Evolutionary conservation across 2,329 filamentous ascomycete genomes (phyloP), one percentile per base, ranked within the genome.

Genomic region (Ciborinia camelliae): DNA sequence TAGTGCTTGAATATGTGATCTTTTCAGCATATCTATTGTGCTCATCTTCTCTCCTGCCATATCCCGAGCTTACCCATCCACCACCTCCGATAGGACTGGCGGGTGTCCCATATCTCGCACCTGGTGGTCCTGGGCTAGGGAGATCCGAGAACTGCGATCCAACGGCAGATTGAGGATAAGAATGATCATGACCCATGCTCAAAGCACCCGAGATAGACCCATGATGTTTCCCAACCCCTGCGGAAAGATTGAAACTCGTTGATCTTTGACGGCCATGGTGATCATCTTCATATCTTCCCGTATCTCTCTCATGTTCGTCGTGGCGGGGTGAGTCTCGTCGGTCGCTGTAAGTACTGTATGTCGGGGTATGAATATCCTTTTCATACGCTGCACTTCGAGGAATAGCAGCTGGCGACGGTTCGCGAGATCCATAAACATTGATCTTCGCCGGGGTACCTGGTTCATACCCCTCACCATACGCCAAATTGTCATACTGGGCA

Each of bases 11-110:
- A 63, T 78, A 78, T 2, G 71, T 70, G 35, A 73, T 67, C 30
- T 72, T 75, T 50, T 77, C 75, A 58, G 73, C 72, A 59, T 76
- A 76, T 26, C 37, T 47, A 35, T n/a, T 12, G 28, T 53, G 61
- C 15, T 47, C 51, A 10, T 43, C 39, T 12, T 48, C 55, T 58
- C 66, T 52, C 45, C 64, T 60, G 6, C 63, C 28, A 26, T 65
- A 55, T 2, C 50, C 60, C 10, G 57, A 39, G 35, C 57, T 50
- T 18, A 50, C 43, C 20, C 32, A 60, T 23, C 57, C 57, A 37
- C 57, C 57, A 18, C 57, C 57, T 9, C 18, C 28, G 20, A 28
- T 9, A 18, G 57, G 57, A 60, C 57, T 60, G 4, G 57, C 57
- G 26, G 57, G 57, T 39, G 28, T 48, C 3, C 43, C 57, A 60